Base-by-base conservation (phyloP, 2,329 filamentous ascomycete genomes). In the Cadophora sp. region DNA sequence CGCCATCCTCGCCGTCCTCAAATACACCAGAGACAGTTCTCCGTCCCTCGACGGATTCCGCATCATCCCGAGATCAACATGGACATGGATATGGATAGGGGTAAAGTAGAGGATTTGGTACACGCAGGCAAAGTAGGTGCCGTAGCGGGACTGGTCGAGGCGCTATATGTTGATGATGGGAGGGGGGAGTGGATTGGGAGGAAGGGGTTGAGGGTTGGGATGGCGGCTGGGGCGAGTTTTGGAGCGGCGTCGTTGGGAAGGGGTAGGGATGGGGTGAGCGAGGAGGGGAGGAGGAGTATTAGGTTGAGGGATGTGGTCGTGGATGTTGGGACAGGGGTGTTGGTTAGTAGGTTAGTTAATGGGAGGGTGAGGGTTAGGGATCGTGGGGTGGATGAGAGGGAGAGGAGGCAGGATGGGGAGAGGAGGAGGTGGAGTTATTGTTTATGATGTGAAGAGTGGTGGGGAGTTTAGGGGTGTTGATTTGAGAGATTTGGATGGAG, bases 101-200 rank as follows among this genome's bases (percentile, higher is more conserved):
- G 14, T 3, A 40, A 40, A 40, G 37, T 3, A 3, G 37, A 40
- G 7, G 3, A 3, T 16, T 3, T 40, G 14, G 14, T 40, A 40
- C 74, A 77, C 12, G 74, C 71, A 0, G 74, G 73, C 19, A 73
- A 76, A 61, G 72, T 74, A 6, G 68, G 65, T 27, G 69, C 74
- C 5, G 69, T 76, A 5, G 78, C 79, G 0, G 76, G 81, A 56
- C 65, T 81, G 67, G 72, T 82, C 62, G 71, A 83, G 72, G 60
- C 81, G 78, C 59, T 80, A 71, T 0, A 81, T 79, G 69, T 82
- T 80, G 9, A 77, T 73, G 60, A 83, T 71, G 71, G 80, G 80
- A 24, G 82, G 73, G 63, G 82, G 81, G 64, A 82, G 76, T 40
- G 79, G 77, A 29, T 77, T 79, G 68, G 76, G 8, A 24, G 29